Evolutionary conservation across 2,329 filamentous ascomycete genomes (phyloP).

Genomic region (Talaromyces sp.): DNA sequence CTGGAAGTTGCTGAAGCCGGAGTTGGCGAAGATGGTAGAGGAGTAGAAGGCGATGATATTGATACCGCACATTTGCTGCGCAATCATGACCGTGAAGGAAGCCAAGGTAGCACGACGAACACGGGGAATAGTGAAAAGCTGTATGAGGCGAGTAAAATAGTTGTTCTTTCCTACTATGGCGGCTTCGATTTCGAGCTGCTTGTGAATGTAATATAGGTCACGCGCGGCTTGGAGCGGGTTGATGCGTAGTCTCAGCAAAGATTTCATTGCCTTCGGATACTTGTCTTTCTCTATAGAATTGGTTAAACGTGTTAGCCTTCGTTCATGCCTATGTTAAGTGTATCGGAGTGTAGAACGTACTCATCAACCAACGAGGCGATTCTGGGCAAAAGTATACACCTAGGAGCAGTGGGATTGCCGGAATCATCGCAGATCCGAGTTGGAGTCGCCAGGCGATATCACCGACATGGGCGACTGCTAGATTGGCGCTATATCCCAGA

Average conservation of each 20-base stretch:
- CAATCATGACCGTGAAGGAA: conserved; percentile 76
- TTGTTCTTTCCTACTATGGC: conserved; percentile 47
- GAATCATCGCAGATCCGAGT: conserved; percentile 63
- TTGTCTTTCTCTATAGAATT: neutral
- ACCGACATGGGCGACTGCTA: conserved; percentile 59
- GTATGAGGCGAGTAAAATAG: conserved; percentile 59
- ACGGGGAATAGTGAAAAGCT: conserved; percentile 50
- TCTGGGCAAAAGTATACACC: conserved; percentile 62
- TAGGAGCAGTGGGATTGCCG: conserved; percentile 59
- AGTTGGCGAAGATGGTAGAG: conserved; percentile 54
- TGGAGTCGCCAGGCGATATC: conserved; percentile 62
- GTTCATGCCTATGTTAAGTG: conserved; percentile 58
- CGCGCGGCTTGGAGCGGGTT: conserved; percentile 59
- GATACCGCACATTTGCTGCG: conserved; percentile 68
- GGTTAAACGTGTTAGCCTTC: neutral
- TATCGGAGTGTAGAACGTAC: conserved; percentile 20
- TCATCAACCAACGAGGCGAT: conserved; percentile 58
- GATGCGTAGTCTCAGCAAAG: conserved; percentile 57
- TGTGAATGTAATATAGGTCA: conserved; percentile 61
- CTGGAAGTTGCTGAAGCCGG: conserved; percentile 54
- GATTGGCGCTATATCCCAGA: conserved; percentile 63
- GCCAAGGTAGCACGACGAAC: conserved; percentile 65
- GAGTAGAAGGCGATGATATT: conserved; percentile 77
- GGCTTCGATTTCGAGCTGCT: conserved; percentile 49
- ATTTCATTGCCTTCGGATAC: conserved; percentile 30